Conservation (phyloP, 2,329 filamentous ascomycete species). For the Arachnomyces sp. region DNA sequence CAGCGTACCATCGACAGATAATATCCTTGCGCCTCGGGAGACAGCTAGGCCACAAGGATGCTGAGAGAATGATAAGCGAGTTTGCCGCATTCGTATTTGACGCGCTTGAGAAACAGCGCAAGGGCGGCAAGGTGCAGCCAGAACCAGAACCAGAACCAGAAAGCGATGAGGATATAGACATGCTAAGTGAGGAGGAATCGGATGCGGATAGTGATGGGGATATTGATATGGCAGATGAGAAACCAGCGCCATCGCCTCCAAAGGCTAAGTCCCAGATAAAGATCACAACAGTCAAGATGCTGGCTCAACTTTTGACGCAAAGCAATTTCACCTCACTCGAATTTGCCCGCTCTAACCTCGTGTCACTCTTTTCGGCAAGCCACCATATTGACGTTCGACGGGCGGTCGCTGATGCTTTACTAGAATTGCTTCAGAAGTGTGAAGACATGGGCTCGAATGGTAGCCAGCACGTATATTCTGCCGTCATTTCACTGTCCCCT, state of each 20-base stretch:
- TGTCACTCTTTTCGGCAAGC: slow-evolving; percentile 6
- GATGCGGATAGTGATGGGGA: not conserved
- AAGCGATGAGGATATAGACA: too few species aligned
- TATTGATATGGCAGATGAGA: too few species aligned
- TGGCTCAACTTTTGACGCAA: slow-evolving; percentile 9
- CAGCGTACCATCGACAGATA: slow-evolving; percentile 12
- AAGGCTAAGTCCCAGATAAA: slow-evolving; percentile 3
- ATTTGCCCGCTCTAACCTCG: slow-evolving; percentile 5
- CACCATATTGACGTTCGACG: slow-evolving; percentile 13
- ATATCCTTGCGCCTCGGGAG: slow-evolving; percentile 5
- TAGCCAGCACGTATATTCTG: slow-evolving; percentile 2
- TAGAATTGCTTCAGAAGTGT: slow-evolving; percentile 7
- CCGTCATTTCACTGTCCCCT: slow-evolving; percentile 4
- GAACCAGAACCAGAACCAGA: not conserved
- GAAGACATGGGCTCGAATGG: slow-evolving; percentile 1
- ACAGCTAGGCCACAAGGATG: slow-evolving; percentile 5
- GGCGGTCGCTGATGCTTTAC: slow-evolving; percentile 6
- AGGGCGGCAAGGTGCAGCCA: not conserved
- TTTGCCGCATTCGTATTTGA: slow-evolving; percentile 8
- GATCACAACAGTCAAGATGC: slow-evolving; percentile 15
- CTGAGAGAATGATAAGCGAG: slow-evolving; percentile 4
- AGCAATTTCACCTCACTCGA: slow-evolving; percentile 8
- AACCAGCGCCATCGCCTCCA: too few species aligned
- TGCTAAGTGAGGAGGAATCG: not conserved
- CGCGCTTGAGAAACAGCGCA: not conserved